These are phyloP conservation scores for Xylaria sp. DNA, from an alignment of 2,329 filamentous ascomycete genomes.

Conservation along the genomic window DNA sequence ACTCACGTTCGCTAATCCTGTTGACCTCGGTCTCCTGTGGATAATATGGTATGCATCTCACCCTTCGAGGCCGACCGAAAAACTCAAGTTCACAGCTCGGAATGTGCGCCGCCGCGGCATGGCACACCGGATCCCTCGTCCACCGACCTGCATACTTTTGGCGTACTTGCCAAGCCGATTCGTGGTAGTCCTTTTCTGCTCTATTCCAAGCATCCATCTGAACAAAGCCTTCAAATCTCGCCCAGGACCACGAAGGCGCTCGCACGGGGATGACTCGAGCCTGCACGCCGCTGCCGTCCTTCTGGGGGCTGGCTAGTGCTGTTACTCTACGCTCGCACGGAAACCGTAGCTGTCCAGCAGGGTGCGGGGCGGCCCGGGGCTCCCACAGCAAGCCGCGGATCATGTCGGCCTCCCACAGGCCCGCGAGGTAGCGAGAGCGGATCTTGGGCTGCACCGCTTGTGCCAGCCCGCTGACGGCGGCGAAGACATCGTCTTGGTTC, in stretches of 20 bases:
- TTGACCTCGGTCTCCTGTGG: background rate
- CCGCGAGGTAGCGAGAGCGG: slow-evolving; percentile 42
- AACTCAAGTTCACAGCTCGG: slow-evolving; percentile 40
- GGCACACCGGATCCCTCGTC: slow-evolving; percentile 35
- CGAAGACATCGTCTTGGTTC: slow-evolving; percentile 41
- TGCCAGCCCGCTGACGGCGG: slow-evolving; percentile 39
- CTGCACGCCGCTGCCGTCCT: background rate
- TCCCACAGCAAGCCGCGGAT: slow-evolving; percentile 41
- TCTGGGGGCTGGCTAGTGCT: background rate
- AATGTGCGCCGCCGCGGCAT: slow-evolving; percentile 37
- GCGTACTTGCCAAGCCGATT: slow-evolving; percentile 37
- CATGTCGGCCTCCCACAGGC: slow-evolving; percentile 44
- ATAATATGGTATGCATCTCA: slow-evolving; percentile 13
- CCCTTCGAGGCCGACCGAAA: slow-evolving; percentile 37
- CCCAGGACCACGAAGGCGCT: slow-evolving; percentile 45
- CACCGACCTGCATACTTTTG: slow-evolving; percentile 29
- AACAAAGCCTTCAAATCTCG: slow-evolving; percentile 36
- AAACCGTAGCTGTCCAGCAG: background rate
- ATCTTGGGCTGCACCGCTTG: slow-evolving; percentile 34
- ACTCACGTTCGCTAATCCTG: background rate
- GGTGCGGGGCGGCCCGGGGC: slow-evolving; percentile 7
- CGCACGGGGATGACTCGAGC: slow-evolving; percentile 1
- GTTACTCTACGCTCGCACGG: slow-evolving; percentile 18
- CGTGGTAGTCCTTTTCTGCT: slow-evolving; percentile 26
- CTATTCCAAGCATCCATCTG: background rate